phyloP scores from a whole-genome alignment of 2,329 filamentous ascomycete species.

The Colletotrichum tropicicola region DNA sequence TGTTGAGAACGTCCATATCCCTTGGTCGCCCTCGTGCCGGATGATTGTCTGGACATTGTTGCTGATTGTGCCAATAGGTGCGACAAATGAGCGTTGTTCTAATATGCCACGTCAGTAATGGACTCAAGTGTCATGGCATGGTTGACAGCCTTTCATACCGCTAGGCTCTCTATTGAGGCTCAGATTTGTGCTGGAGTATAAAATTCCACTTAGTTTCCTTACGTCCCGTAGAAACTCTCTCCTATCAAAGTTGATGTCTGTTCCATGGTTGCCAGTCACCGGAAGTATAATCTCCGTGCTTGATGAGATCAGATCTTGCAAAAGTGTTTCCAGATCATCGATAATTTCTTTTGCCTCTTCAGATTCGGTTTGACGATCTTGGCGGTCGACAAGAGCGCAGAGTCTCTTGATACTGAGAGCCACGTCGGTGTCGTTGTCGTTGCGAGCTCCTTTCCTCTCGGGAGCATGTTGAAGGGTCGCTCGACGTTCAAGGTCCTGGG shows the following conservation, averaged over 20 bases:
- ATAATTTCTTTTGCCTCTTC: neutral
- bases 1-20: neutral
- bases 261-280: too few species aligned
- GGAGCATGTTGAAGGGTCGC: too few species aligned
- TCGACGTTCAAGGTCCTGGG: neutral
- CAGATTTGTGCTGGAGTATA: too few species aligned
- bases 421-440: neutral
- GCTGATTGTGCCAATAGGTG: neutral
- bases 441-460: neutral
- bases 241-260: neutral
- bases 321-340: neutral
- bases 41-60: neutral
- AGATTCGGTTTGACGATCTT: neutral
- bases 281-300: neutral
- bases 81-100: neutral
- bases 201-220: neutral
- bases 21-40: neutral
- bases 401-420: neutral
- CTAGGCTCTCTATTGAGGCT: too few species aligned
- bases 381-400: neutral
- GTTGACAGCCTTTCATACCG: too few species aligned
- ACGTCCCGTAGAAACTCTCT: neutral
- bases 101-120: too few species aligned
- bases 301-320: neutral
- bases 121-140: too few species aligned